Evolutionary conservation across 495 filamentous ascomycete species (phyloP).

Genomic region (Sphaerosporella brunnea): DNA sequence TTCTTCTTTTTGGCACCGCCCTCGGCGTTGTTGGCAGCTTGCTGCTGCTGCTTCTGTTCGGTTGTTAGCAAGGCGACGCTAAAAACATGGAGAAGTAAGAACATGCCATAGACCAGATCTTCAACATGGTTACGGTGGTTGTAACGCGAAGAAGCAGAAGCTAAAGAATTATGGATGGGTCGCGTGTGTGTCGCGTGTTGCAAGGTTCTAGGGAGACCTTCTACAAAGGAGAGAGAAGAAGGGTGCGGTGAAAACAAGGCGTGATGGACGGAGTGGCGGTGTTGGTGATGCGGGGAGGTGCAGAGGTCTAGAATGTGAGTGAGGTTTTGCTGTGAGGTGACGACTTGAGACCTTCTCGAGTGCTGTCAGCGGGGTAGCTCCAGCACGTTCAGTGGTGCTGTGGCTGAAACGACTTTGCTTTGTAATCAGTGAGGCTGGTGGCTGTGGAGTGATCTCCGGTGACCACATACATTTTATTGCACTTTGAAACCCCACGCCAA

Average conservation of each 20-base stretch:
- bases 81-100: slow-evolving; percentile 5
- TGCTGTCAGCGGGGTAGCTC: no score
- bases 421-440: no score
- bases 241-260: neutral
- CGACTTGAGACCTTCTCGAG: no score
- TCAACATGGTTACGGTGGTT: slow-evolving; percentile 49
- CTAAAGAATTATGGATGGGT: neutral
- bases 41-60: slow-evolving; percentile 63
- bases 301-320: no score
- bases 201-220: neutral
- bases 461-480: no score
- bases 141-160: neutral
- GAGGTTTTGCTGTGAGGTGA: no score
- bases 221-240: neutral
- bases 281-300: neutral
- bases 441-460: no score
- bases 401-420: no score
- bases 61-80: neutral
- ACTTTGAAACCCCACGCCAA: no score
- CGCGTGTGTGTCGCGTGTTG: neutral
- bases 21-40: slow-evolving; percentile 78
- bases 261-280: neutral
- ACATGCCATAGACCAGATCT: slow-evolving; percentile 97
- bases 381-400: no score
- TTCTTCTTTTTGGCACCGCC: slow-evolving; percentile 77